phyloP scores from a whole-genome alignment of 768 basidiomycete genomes.

The Naganishia onofrii region DNA sequence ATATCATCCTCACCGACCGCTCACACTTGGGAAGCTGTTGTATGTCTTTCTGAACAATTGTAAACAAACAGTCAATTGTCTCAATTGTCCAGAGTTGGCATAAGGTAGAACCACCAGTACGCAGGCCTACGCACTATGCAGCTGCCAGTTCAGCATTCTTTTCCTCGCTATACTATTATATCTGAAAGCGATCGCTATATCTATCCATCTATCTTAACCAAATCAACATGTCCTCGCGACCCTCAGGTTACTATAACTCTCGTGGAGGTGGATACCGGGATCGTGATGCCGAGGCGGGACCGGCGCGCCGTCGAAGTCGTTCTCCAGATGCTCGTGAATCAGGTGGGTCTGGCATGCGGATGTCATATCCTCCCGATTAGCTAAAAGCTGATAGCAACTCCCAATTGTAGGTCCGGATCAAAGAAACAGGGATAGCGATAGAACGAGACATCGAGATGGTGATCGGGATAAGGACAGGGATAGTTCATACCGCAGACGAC shows the following conservation, averaged over 20 bases:
- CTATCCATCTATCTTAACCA: neutral
- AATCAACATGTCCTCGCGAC: conserved; percentile 7
- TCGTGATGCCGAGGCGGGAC: conserved; percentile 13
- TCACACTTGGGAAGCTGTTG: neutral
- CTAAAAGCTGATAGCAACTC: neutral
- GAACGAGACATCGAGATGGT: conserved; percentile 2
- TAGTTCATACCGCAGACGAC: conserved; percentile 5
- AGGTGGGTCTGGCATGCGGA: neutral
- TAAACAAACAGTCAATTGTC: conserved; percentile 4
- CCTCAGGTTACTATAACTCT: conserved; percentile 18
- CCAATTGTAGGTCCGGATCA: neutral
- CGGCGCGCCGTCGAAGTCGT: neutral
- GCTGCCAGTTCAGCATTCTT: too few species aligned
- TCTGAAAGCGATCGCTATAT: neutral
- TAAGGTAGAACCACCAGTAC: too few species aligned
- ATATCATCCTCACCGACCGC: too few species aligned
- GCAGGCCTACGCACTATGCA: too few species aligned
- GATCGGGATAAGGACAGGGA: conserved; percentile 24
- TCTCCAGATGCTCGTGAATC: conserved; percentile 18
- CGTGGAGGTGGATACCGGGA: conserved; percentile 21
- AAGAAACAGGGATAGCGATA: conserved; percentile 18
- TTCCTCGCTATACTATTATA: too few species aligned
- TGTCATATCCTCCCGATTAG: neutral
- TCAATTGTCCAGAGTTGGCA: neutral
- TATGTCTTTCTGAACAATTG: neutral